Evolutionary conservation across 2,329 filamentous ascomycete species (phyloP), one percentile per base, ranked within the genome.

Genomic region (Raffaelea ambrosiae): DNA sequence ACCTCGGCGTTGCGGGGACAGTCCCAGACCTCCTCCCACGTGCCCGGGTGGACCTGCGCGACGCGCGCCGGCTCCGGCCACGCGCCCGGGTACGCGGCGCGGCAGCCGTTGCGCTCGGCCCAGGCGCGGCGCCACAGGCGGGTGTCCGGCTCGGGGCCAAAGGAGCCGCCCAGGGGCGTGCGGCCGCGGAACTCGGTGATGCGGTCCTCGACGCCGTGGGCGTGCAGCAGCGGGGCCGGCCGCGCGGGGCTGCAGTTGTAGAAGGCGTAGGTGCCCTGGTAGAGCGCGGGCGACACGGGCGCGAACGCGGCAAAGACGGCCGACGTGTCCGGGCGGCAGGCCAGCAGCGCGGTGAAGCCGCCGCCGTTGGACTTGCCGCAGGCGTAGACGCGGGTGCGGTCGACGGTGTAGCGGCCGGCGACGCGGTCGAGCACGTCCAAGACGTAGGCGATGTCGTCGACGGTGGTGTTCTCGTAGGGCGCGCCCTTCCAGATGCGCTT

Each of bases 321-420:
- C 3, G 48, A 47, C 7, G 48, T 50, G 41, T 50, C 48, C 3
- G 45, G 48, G 26, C 48, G 48, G 39, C 48, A 50, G 36, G 48
- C 45, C 43, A 50, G 44, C 8, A 50, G 42, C 3, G 48, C 48
- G 5, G 48, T 50, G 45, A 50, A 50, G 5, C 48, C 48, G 22
- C 48, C 45, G 11, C 48, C 48, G 38, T 50, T 50, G 14, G 48
- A 47, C 42, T 50, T 50, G n/a, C 48, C 48, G 31, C 48, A 50
- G 14, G 48, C 48, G 33, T 50, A 50, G 42, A 50, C 45, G 36
- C 48, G 48, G n/a, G 45, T 29, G 33, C 44, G 48, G 42, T 50
- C 48, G 20, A 50, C 38, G 1, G 38, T 40, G 42, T 50, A 50
- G 13, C 26, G 11, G 7, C 26, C 42, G 13, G 48, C 26, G 16